Evolutionary conservation across 139 green algal species (phyloP).

Genomic region (Monoraphidium neglectum): DNA sequence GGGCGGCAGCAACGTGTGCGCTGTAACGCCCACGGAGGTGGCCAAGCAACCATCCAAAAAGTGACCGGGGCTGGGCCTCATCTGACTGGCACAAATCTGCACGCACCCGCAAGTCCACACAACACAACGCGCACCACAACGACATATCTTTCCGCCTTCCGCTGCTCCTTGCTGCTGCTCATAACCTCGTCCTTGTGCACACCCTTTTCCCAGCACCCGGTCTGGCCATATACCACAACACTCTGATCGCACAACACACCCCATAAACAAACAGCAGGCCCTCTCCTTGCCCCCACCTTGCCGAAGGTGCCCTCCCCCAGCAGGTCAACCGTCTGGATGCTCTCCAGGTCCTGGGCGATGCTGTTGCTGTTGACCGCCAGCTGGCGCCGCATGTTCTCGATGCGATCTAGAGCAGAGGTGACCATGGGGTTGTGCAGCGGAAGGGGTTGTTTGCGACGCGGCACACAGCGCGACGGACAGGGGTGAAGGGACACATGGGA

Average conservation of each 20-base stretch:
- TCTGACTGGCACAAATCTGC: too few relatives aligned
- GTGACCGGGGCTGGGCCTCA: background rate
- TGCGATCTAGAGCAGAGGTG: slow-evolving; percentile 20
- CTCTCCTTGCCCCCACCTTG: slow-evolving; percentile 7
- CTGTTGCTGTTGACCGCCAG: slow-evolving; percentile 35
- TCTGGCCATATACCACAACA: too few relatives aligned
- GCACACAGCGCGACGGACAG: too few relatives aligned
- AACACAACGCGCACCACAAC: too few relatives aligned
- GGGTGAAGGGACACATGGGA: too few relatives aligned
- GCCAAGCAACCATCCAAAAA: background rate
- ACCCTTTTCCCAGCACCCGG: too few relatives aligned
- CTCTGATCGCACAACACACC: too few relatives aligned
- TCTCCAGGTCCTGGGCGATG: slow-evolving; percentile 22
- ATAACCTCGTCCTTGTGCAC: too few relatives aligned
- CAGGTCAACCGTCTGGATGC: slow-evolving; percentile 38
- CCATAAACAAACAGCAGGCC: too few relatives aligned
- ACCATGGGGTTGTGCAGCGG: too few relatives aligned
- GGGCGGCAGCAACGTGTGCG: background rate
- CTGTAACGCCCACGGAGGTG: background rate
- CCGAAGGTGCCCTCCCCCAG: slow-evolving; percentile 35
- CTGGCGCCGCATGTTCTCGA: slow-evolving; percentile 38
- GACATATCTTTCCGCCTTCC: background rate
- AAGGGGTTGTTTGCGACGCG: too few relatives aligned
- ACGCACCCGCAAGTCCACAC: too few relatives aligned
- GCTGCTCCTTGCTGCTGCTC: background rate